Evolutionary conservation across 768 basidiomycete genomes (phyloP).

Genomic region (Collybia nuda): DNA sequence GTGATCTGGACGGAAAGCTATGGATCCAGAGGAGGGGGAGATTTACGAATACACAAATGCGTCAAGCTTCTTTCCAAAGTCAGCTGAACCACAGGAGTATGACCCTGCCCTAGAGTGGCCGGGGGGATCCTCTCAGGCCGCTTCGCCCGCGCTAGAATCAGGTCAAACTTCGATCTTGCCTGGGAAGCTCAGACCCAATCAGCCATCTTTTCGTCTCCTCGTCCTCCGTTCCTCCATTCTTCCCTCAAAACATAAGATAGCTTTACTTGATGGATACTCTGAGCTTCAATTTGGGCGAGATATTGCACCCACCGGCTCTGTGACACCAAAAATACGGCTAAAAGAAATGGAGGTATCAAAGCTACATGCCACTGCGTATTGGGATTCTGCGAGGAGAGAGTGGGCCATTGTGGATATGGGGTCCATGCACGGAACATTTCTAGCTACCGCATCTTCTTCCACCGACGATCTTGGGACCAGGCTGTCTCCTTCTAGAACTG

Average conservation of each 20-base stretch:
- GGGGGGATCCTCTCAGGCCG: constrained; percentile 27
- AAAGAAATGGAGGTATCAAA: constrained; percentile 88
- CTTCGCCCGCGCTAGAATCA: constrained; percentile 3
- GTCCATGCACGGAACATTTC: constrained; percentile 80
- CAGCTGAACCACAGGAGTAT: constrained; percentile 30
- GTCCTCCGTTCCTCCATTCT: constrained; percentile 59
- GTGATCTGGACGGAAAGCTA: constrained; percentile 1
- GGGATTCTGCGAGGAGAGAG: constrained; percentile 54
- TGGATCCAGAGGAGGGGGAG: constrained; percentile 29
- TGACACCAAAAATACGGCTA: constrained; percentile 65
- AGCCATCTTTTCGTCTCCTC: constrained; percentile 50
- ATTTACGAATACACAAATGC: constrained; percentile 15
- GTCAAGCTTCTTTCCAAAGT: background rate
- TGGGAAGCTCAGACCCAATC: constrained; percentile 17
- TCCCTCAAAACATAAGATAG: constrained; percentile 44
- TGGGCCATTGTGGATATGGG: constrained; percentile 87
- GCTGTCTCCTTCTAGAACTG: constrained; percentile 62
- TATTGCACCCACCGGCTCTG: constrained; percentile 44
- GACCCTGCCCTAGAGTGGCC: constrained; percentile 65
- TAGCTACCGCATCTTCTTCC: constrained; percentile 33
- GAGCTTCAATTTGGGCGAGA: constrained; percentile 80
- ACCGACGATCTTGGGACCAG: constrained; percentile 37
- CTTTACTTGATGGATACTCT: constrained; percentile 45
- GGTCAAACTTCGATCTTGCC: constrained; percentile 4
- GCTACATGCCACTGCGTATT: constrained; percentile 73